Conservation (phyloP, 768 basidiomycete genomes). For the Pisolithus sp. region DNA sequence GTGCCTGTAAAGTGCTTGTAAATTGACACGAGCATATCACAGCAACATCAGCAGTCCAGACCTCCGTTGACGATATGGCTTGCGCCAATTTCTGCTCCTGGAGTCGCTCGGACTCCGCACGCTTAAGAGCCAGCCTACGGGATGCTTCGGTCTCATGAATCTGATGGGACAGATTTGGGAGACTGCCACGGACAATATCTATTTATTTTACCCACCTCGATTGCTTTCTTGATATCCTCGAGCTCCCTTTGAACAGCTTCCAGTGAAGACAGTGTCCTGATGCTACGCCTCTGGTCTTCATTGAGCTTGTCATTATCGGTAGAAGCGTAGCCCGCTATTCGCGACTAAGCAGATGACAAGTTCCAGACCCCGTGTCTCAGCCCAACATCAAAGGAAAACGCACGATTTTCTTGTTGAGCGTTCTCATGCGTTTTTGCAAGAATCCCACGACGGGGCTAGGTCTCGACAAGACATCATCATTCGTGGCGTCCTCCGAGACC, state of each 20-base stretch:
- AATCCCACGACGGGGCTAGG: conserved; percentile 72
- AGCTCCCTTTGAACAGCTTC: conserved; percentile 80
- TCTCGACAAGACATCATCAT: conserved; percentile 44
- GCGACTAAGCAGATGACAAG: conserved; percentile 40
- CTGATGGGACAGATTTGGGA: conserved; percentile 29
- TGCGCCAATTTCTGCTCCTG: conserved; percentile 50
- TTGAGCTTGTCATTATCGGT: conserved; percentile 70
- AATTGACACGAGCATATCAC: background rate
- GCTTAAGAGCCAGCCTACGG: conserved; percentile 49
- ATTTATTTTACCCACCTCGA: conserved; percentile 57
- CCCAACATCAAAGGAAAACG: conserved; percentile 22
- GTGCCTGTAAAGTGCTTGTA: conserved; percentile 31
- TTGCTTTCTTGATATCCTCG: conserved; percentile 73
- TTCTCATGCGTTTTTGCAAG: conserved; percentile 70
- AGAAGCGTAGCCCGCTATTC: conserved; percentile 65
- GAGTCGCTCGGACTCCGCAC: conserved; percentile 48
- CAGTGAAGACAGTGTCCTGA: conserved; percentile 67
- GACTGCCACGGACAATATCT: background rate
- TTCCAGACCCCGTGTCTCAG: conserved; percentile 4
- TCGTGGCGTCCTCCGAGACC: conserved; percentile 32
- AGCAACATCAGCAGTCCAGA: conserved; percentile 20
- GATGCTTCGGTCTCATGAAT: conserved; percentile 56
- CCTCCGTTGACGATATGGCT: conserved; percentile 56
- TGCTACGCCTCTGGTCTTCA: conserved; percentile 74
- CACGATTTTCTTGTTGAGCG: conserved; percentile 80